phyloP scores from a whole-genome alignment of 345 rosid species.

The Populus simonii region DNA sequence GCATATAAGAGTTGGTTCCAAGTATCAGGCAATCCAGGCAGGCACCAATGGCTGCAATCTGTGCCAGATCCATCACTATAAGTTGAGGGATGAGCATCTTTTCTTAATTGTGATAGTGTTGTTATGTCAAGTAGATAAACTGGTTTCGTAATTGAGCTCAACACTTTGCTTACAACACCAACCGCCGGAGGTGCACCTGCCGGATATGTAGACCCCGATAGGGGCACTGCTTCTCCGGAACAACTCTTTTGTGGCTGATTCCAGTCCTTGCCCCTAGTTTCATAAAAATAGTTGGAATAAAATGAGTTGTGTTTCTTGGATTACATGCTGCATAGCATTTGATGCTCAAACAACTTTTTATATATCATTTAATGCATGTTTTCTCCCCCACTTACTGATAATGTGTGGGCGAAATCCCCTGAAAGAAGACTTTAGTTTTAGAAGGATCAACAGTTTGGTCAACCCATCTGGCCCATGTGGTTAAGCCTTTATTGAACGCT shows the following conservation, averaged over 20 bases:
- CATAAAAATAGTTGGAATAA: background rate
- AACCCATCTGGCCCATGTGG: constrained; percentile 85
- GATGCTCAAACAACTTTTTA: background rate
- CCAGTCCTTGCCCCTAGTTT: constrained; percentile 77
- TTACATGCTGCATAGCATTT: background rate
- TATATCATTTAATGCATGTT: background rate
- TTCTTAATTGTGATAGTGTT: constrained; percentile 75
- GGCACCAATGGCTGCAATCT: constrained; percentile 97
- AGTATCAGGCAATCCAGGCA: constrained; percentile 90
- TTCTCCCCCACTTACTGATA: constrained; percentile 52
- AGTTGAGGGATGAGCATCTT: constrained; percentile 86
- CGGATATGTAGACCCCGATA: constrained; percentile 69
- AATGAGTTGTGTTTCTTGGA: too few relatives aligned
- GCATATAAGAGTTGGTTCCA: constrained; percentile 96
- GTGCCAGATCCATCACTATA: constrained; percentile 50
- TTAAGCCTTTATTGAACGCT: constrained; percentile 70
- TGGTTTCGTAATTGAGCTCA: constrained; percentile 50
- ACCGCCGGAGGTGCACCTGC: constrained; percentile 67
- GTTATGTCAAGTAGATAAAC: constrained; percentile 84
- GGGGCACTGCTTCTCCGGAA: constrained; percentile 55
- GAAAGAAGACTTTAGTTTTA: constrained; percentile 77
- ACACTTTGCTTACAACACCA: constrained; percentile 50
- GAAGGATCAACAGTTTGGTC: constrained; percentile 63
- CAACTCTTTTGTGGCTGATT: constrained; percentile 61
- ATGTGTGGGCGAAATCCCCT: constrained; percentile 93